Evolutionary conservation across 2,329 filamentous ascomycete species (phyloP).

Genomic region (Microsporum audouinii): DNA sequence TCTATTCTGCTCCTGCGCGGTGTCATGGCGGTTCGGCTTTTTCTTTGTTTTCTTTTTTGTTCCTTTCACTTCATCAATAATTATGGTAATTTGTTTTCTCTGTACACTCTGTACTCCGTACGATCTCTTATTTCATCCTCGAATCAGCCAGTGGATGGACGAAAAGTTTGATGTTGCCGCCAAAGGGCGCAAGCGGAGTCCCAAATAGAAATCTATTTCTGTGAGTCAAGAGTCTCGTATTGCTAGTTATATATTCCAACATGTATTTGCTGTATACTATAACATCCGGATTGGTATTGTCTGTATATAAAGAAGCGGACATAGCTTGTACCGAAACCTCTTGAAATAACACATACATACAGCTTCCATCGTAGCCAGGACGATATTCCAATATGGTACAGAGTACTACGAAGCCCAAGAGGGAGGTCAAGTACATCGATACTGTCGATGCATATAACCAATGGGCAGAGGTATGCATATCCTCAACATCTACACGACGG

Average conservation of each 20-base stretch:
- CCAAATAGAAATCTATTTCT: background rate
- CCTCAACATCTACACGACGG: too few relatives aligned
- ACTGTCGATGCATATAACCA: constrained; percentile 30
- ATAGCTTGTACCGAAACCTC: too few relatives aligned
- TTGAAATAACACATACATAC: too few relatives aligned
- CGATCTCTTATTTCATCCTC: too few relatives aligned
- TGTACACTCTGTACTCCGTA: background rate
- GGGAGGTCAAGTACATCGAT: constrained; percentile 22
- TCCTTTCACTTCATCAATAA: background rate
- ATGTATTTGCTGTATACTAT: background rate
- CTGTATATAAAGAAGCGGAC: too few relatives aligned
- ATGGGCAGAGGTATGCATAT: constrained; percentile 25
- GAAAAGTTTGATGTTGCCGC: background rate
- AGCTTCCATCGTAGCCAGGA: background rate
- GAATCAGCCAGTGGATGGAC: background rate
- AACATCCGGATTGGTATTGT: too few relatives aligned
- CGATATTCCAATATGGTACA: background rate
- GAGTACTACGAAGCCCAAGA: background rate
- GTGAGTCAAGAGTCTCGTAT: background rate
- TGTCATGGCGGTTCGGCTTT: background rate
- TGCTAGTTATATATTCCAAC: background rate
- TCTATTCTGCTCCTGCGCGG: background rate
- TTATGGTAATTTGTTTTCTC: background rate
- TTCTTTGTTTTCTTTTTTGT: background rate
- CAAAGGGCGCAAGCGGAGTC: background rate